Evolutionary conservation across 805 yeast genomes (phyloP), one percentile per base, ranked within the genome.

Genomic region (Barnettozyma botsteinii): DNA sequence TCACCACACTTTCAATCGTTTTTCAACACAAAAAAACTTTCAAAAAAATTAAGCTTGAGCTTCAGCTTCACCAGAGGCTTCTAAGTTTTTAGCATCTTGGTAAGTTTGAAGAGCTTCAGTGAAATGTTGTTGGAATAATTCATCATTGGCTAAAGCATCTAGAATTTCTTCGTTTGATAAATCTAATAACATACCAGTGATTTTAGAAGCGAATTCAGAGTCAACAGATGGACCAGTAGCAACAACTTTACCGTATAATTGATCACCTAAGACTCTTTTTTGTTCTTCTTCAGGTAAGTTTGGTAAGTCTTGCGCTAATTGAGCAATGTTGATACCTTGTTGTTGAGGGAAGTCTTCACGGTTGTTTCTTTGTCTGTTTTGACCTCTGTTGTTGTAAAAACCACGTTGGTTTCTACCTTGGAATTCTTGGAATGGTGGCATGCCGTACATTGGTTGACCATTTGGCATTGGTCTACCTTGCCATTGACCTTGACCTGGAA

Each of bases 151-250:
- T 65, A 87, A 78, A 65, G 91, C 75, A 47, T 84, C 83, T 60
- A 89, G 70, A 57, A 93, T 85, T 71, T 91, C 96, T 59, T 79
- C 79, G 69, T 85, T 85, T 62, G 88, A 94, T 79, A 91, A 80
- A 64, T 89, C 96, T 62, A 93, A 78, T 73, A 93, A 79, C 98
- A 93, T 93, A 73, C 98, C 97, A 52, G 98, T 93, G 65, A 93
- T 86, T 75, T 89, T 91, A 72, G 96, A 96, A 53, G 97, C 97
- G 60, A 95, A 87, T 69, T 88, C 96, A 44, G 83, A 84, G 61
- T 88, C 95, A 56, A 80, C 79, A 57, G 89, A 86, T 70, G 84
- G 84, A 60, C 86, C 88, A 49, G 85, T 79, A 52, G 88, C 79
- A 51, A 82, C 80, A 60, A 93, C 84, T 77, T 81, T 85, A 61